Evolutionary conservation across 768 basidiomycete genomes (phyloP).

Genomic region (Leccinum barrowsii): DNA sequence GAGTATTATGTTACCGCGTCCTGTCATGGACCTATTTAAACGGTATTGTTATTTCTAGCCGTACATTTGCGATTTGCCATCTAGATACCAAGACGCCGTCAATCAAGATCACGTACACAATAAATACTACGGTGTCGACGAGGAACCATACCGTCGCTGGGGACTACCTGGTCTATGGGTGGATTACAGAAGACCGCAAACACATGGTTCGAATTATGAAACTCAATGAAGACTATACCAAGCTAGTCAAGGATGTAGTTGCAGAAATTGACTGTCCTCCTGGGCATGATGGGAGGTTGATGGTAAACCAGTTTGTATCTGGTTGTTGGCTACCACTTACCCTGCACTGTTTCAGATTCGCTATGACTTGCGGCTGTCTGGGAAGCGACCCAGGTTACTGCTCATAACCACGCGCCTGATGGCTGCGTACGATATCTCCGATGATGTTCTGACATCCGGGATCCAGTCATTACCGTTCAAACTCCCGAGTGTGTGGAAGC

Average conservation of each 20-base stretch:
- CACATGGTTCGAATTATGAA: slow-evolving; percentile 31
- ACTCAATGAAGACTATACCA: slow-evolving; percentile 25
- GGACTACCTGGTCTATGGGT: slow-evolving; percentile 28
- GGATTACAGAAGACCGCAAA: slow-evolving; percentile 28
- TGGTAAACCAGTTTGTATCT: slow-evolving; percentile 11
- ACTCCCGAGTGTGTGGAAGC: slow-evolving; percentile 18
- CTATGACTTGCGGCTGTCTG: slow-evolving; percentile 28
- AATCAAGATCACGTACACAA: slow-evolving; percentile 21
- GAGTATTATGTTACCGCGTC: not conserved
- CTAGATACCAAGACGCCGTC: slow-evolving; percentile 27
- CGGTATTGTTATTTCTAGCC: not conserved
- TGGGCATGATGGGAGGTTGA: slow-evolving; percentile 26
- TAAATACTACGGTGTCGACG: slow-evolving; percentile 22
- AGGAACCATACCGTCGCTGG: slow-evolving; percentile 25
- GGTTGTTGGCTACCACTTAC: not conserved
- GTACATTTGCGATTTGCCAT: slow-evolving; percentile 26
- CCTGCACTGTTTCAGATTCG: slow-evolving; percentile 16
- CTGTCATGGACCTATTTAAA: not conserved
- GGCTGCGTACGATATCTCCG: slow-evolving; percentile 28
- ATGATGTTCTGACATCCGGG: slow-evolving; percentile 9
- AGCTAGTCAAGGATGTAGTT: slow-evolving; percentile 17
- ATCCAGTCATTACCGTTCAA: slow-evolving; percentile 5
- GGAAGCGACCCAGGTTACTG: slow-evolving; percentile 21
- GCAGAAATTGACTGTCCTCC: slow-evolving; percentile 28
- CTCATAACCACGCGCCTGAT: slow-evolving; percentile 28